A percentile compares a stretch with the other conserved stretches of the same genome.
Evolutionary conservation across 768 basidiomycete species (phyloP).

Genomic region (Hypholoma sublateritium): DNA sequence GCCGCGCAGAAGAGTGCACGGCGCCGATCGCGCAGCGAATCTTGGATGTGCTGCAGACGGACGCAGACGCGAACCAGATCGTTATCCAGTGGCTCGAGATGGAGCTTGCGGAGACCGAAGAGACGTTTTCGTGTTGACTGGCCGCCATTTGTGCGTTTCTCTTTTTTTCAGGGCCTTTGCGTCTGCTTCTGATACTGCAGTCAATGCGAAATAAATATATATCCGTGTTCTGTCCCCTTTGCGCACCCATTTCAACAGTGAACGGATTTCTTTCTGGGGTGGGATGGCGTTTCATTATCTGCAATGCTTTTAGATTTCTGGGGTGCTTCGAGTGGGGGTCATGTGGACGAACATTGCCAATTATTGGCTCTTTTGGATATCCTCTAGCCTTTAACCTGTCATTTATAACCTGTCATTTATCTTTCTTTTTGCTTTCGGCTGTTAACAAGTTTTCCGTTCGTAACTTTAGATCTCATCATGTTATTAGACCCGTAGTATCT

Average conservation of each 20-base stretch:
- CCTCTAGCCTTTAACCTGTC: background rate
- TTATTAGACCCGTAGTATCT: background rate
- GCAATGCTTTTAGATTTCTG: background rate
- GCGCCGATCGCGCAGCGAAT: constrained; percentile 56
- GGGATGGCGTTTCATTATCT: background rate
- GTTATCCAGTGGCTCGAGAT: constrained; percentile 52
- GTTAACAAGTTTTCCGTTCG: too few species aligned
- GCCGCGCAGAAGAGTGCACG: constrained; percentile 75
- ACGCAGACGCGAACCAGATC: constrained; percentile 29
- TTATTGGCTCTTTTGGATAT: too few species aligned
- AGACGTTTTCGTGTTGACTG: constrained; percentile 11
- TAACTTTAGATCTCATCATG: too few species aligned
- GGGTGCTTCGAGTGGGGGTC: background rate
- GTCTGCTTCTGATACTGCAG: background rate
- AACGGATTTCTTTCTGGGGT: background rate
- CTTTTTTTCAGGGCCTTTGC: background rate
- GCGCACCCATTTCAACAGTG: constrained; percentile 4
- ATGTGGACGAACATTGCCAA: background rate
- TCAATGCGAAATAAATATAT: background rate
- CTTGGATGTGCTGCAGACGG: constrained; percentile 44
- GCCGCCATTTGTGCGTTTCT: background rate
- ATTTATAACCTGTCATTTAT: background rate
- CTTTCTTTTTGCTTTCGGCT: background rate
- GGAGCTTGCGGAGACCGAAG: constrained; percentile 35
- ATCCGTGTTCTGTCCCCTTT: background rate